A percentile compares a stretch with the other conserved stretches of the same genome.
Conservation (phyloP, 2,329 filamentous ascomycete species). For the Penicillium sp. region DNA sequence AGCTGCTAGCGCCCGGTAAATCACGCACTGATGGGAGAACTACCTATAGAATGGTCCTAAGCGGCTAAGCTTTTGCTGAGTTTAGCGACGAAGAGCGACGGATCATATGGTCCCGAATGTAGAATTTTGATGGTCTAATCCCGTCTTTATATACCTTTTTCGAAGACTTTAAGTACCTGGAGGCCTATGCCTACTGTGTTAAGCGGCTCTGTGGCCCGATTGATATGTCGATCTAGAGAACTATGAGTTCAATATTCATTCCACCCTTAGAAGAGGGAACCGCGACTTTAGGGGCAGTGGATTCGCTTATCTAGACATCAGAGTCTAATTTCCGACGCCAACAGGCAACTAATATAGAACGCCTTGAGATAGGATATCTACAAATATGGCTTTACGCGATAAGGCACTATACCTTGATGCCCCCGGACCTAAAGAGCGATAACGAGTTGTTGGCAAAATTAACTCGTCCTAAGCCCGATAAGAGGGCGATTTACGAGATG, state of each 20-base stretch:
- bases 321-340: constrained; percentile 24
- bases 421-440: constrained; percentile 16
- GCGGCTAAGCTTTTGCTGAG: background rate
- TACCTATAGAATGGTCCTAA: background rate
- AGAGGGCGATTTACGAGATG: constrained; percentile 23
- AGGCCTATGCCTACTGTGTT: constrained; percentile 27
- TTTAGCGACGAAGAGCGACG: constrained; percentile 24
- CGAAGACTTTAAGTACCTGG: constrained; percentile 38
- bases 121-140: constrained; percentile 29
- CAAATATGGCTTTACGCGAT: constrained; percentile 36
- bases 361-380: constrained; percentile 22
- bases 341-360: constrained; percentile 10
- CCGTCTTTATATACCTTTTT: constrained; percentile 42
- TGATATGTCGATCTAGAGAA: constrained; percentile 8
- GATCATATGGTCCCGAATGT: constrained; percentile 33
- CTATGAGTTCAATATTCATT: constrained; percentile 7
- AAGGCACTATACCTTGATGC: constrained; percentile 29
- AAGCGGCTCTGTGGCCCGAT: constrained; percentile 26
- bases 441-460: constrained; percentile 14
- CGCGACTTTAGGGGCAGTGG: background rate
- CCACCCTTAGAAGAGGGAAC: constrained; percentile 1
- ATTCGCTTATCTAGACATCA: constrained; percentile 27
- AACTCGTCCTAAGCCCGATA: constrained; percentile 15
- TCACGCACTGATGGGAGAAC: background rate
- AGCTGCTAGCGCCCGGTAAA: constrained; percentile 21